phyloP scores from a whole-genome alignment of 306 rosid species.

The Casuarina equisetifolia region DNA sequence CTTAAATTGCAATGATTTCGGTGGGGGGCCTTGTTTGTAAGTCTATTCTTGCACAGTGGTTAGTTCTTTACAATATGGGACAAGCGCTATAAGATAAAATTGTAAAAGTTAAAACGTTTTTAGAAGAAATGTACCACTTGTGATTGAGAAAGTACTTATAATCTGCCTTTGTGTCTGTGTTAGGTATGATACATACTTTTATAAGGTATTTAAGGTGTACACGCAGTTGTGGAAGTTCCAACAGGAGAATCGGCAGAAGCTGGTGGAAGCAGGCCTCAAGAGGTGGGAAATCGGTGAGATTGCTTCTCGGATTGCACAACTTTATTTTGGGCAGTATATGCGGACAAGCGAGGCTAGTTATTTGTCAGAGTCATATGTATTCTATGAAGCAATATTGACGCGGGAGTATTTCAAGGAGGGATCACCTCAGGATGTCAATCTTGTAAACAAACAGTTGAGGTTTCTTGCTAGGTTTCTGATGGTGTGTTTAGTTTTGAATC shows the following conservation, averaged over 20 bases:
- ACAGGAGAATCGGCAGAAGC: conserved; percentile 89
- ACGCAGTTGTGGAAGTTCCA: conserved; percentile 93
- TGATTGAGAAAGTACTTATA: conserved; percentile 1
- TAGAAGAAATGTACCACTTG: not conserved
- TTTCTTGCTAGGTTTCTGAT: conserved; percentile 78
- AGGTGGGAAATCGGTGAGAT: conserved; percentile 95
- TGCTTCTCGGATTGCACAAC: conserved; percentile 90
- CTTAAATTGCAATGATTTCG: not conserved
- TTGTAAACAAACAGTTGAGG: conserved; percentile 78
- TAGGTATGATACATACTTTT: conserved; percentile 83
- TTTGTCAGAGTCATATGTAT: conserved; percentile 73
- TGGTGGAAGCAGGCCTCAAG: conserved; percentile 78
- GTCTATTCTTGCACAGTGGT: not conserved
- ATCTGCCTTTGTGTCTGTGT: conserved; percentile 20
- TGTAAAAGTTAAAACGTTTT: not conserved
- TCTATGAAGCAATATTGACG: conserved; percentile 84
- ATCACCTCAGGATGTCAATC: conserved; percentile 64
- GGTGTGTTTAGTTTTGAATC: conserved; percentile 77
- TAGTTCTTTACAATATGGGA: not conserved
- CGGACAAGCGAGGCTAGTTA: conserved; percentile 82
- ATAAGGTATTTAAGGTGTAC: conserved; percentile 89
- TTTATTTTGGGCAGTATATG: conserved; percentile 92
- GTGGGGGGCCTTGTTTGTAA: not conserved
- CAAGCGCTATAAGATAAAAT: not conserved
- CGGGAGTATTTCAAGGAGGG: conserved; percentile 93